Evolutionary conservation across 1,139 yeast genomes (phyloP).

Genomic region (Candida mesenterica): DNA sequence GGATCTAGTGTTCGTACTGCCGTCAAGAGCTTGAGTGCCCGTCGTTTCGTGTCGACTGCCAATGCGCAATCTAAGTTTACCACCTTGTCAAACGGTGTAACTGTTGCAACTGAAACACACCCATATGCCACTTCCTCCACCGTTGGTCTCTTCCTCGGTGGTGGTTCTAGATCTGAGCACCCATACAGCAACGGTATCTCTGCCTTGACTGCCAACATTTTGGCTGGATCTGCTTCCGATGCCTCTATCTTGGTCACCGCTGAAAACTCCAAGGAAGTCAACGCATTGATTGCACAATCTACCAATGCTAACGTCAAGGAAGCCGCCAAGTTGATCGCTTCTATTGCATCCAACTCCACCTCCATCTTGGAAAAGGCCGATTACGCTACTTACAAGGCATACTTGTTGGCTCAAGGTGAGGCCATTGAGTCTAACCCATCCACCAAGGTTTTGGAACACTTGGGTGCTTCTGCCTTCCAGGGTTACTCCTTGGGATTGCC

Average conservation of each 20-base stretch:
- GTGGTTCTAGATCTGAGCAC: constrained; percentile 79
- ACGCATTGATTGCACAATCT: constrained; percentile 53
- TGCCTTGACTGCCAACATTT: constrained; percentile 55
- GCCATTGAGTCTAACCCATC: constrained; percentile 47
- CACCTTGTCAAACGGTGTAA: constrained; percentile 68
- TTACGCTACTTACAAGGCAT: constrained; percentile 33
- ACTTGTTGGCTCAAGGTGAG: constrained; percentile 38
- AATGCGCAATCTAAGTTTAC: constrained; percentile 64
- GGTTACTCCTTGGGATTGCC: constrained; percentile 79
- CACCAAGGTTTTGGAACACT: constrained; percentile 63
- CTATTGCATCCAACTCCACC: constrained; percentile 35
- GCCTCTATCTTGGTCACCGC: constrained; percentile 49
- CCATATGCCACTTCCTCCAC: constrained; percentile 56
- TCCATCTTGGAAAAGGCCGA: constrained; percentile 34
- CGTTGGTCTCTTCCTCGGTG: constrained; percentile 67
- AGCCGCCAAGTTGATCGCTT: constrained; percentile 41
- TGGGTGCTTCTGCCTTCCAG: constrained; percentile 80
- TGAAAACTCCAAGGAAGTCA: constrained; percentile 49
- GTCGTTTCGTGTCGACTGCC: constrained; percentile 59
- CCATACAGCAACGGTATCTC: constrained; percentile 79
- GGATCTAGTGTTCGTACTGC: constrained; percentile 35
- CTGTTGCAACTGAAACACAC: constrained; percentile 67
- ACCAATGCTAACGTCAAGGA: constrained; percentile 42
- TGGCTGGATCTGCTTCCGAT: constrained; percentile 34
- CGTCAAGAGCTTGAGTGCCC: constrained; percentile 37